phyloP scores from a whole-genome alignment of 1,284 basidiomycete genomes.

The Ceratobasidium sp. region DNA sequence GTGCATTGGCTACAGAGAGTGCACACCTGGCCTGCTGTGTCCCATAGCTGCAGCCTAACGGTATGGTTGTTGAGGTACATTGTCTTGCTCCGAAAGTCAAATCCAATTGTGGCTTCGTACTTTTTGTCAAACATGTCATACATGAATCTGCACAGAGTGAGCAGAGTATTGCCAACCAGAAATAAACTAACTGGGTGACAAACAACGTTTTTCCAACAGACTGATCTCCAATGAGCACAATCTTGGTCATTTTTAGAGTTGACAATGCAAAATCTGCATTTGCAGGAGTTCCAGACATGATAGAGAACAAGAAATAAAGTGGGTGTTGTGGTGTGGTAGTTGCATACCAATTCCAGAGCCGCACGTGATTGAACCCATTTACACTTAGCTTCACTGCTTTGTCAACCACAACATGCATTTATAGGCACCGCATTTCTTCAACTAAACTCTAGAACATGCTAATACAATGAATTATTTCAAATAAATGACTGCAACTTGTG shows the following conservation, averaged over 20 bases:
- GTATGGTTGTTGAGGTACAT: conserved; percentile 99
- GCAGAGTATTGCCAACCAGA: not conserved
- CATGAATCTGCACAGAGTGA: conserved; percentile 76
- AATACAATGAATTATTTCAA: not conserved
- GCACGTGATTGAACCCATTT: too few species aligned
- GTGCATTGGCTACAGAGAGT: not conserved
- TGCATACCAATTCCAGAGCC: not conserved
- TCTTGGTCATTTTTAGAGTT: conserved; percentile 93
- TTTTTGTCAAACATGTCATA: conserved; percentile 99
- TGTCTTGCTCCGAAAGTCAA: conserved; percentile 99
- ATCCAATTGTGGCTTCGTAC: conserved; percentile 99
- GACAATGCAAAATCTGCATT: conserved; percentile 81
- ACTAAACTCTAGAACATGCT: not conserved
- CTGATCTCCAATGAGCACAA: conserved; percentile 91
- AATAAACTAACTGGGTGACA: conserved; percentile 80
- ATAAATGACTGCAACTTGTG: conserved; percentile 17
- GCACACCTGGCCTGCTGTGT: conserved; percentile 93
- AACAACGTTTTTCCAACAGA: conserved; percentile 96
- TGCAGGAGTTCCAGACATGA: conserved; percentile 60
- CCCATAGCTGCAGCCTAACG: conserved; percentile 97
- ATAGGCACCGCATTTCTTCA: not conserved
- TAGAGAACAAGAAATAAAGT: not conserved
- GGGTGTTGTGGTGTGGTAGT: not conserved
- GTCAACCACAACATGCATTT: not conserved
- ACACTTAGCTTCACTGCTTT: not conserved